A percentile compares a stretch with the other conserved stretches of the same genome.
phyloP scores from a whole-genome alignment of 2,329 filamentous ascomycete species.

The Myriosclerotinia scirpicola region DNA sequence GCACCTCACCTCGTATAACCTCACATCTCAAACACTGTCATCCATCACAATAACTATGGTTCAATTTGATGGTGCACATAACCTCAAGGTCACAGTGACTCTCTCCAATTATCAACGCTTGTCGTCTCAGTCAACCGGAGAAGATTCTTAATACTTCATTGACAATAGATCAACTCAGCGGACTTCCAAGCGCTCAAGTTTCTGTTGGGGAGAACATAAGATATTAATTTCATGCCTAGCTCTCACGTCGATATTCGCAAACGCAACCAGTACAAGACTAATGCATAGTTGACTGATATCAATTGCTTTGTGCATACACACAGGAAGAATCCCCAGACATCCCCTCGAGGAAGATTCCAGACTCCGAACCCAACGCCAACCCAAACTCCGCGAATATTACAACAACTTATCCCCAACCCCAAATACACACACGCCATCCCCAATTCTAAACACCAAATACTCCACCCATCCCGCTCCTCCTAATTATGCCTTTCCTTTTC shows the following conservation, averaged over 20 bases:
- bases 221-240: neutral
- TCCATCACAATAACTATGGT: too few species aligned
- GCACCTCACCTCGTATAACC: too few species aligned
- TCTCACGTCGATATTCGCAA: neutral
- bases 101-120: too few species aligned
- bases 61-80: too few species aligned
- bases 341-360: neutral
- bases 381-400: neutral
- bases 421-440: neutral
- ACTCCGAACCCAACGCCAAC: conserved; percentile 1
- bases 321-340: neutral
- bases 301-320: neutral
- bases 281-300: neutral
- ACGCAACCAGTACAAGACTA: neutral
- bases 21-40: too few species aligned
- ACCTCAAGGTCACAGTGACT: too few species aligned
- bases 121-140: too few species aligned
- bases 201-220: neutral
- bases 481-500: conserved; percentile 24
- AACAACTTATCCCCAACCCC: neutral
- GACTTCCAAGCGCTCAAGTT: too few species aligned
- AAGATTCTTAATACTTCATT: too few species aligned
- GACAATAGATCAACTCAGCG: too few species aligned
- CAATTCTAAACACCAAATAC: neutral
- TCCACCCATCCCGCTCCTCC: neutral